Percentiles rank a stretch among this genome's conserved stretches.
Conservation (phyloP, 306 rosid species). For the Bauhinia variegata region DNA sequence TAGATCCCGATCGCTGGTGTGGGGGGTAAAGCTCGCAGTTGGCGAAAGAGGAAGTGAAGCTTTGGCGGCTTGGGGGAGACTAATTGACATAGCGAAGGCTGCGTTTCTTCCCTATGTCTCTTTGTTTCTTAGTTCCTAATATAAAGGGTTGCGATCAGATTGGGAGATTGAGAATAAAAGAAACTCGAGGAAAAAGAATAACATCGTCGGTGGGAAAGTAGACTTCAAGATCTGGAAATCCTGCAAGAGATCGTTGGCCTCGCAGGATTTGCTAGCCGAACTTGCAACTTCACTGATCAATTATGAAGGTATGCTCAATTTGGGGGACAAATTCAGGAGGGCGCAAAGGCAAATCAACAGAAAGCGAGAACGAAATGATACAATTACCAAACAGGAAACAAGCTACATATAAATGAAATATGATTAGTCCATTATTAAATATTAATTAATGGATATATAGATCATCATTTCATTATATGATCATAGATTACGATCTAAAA, state of each 20-base stretch:
- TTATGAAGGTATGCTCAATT: background rate
- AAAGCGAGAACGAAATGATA: background rate
- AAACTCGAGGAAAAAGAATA: background rate
- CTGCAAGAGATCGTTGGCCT: background rate
- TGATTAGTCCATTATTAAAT: too few species aligned
- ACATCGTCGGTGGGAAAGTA: background rate
- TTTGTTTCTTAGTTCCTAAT: conserved; percentile 14
- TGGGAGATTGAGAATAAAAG: background rate
- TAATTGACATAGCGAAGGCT: conserved; percentile 13
- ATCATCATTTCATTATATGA: too few species aligned
- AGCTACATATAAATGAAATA: too few species aligned
- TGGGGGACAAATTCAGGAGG: too few species aligned
- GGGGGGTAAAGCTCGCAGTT: conserved; percentile 19
- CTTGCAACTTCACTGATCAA: background rate
- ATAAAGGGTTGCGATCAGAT: conserved; percentile 21
- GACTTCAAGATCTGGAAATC: background rate
- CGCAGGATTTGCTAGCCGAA: background rate
- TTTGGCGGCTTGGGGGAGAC: conserved; percentile 3
- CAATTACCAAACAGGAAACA: background rate
- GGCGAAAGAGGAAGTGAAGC: conserved; percentile 38
- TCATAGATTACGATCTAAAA: too few species aligned
- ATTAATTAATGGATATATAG: too few species aligned
- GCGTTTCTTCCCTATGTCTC: background rate
- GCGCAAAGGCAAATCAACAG: background rate
- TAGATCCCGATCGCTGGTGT: conserved; percentile 21